Base-by-base conservation (phyloP, 768 basidiomycete genomes). In the Pleurotus citrinopileatus region DNA sequence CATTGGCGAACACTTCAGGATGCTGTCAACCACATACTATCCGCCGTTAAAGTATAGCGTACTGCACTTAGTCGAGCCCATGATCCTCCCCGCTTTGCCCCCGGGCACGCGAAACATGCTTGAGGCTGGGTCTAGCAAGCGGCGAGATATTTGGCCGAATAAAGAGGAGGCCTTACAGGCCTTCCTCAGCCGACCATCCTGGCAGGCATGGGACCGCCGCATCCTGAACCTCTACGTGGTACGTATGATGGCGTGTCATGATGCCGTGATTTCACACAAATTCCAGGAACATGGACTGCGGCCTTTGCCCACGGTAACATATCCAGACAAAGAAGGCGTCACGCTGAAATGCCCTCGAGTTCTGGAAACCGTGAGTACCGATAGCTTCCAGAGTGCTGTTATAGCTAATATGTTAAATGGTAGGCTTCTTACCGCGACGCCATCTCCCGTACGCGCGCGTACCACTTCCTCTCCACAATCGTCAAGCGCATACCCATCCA, bases 131-230 rank as follows among this genome's bases (percentile, higher is more conserved):
- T 69, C 76, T 1, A 50, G 56, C 29, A 73, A 67, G 32, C 71
- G 81, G 12, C 66, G 78, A 3, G 81, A 83, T 60, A 69, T 73
- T 7, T 84, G 82, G 83, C 61, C 76, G 0, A 77, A 73, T n/a
- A 68, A 60, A 10, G 76, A 76, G 54, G 79, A 78, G 27, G 82
- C 81, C 1, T 74, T 67, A 42, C 64, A 64, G 19, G 8, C 57
- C 3, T 57, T 83, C 52, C 73, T 71, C 52, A 55, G 65, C 6
- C 63, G 76, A 23, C 62, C 65, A 28, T 63, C 73, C 9, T 80
- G 74, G 70, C 72, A 74, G 61, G 53, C 58, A 0, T 84, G 81
- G 81, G 81, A 83, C 59, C 72, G 75, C 22, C 63, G 81, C 10
- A 67, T 79, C 3, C 61, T 82, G 42, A 65, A 67, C 43, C 59